A percentile compares a stretch with the other conserved stretches of the same genome.
These are phyloP conservation scores for Vitis amurensis DNA, from an alignment of 164 flowering plant genomes.

Conservation along the genomic window DNA sequence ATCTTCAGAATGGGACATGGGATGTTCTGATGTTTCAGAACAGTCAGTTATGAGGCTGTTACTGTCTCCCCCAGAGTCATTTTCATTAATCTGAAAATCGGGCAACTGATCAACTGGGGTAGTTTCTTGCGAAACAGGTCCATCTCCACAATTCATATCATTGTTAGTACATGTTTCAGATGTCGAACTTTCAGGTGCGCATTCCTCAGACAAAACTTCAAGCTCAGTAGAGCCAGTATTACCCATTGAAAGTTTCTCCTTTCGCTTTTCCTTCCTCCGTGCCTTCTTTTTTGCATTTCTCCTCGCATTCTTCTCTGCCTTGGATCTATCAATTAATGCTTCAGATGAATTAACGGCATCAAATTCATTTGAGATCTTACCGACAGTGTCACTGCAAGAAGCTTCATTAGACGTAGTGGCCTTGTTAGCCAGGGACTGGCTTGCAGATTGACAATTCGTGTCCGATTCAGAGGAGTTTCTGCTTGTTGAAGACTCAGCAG, in stretches of 20 bases:
- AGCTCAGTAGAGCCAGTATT: conserved; percentile 13
- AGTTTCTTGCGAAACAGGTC: conserved; percentile 14
- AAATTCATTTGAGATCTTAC: conserved; percentile 17
- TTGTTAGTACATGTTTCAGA: conserved; percentile 22
- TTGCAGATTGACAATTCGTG: conserved; percentile 15
- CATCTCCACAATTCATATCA: conserved; percentile 19
- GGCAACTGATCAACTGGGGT: conserved; percentile 13
- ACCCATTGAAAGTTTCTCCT: conserved; percentile 23
- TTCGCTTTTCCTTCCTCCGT: conserved; percentile 41
- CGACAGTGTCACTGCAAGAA: conserved; percentile 21
- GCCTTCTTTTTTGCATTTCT: conserved; percentile 36
- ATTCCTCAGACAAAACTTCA: conserved; percentile 23
- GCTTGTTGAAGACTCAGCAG: conserved; percentile 19
- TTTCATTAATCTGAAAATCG: conserved; percentile 7
- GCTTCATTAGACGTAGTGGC: conserved; percentile 17
- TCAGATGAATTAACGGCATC: conserved; percentile 21
- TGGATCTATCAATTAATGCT: conserved; percentile 13
- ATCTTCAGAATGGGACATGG: conserved; percentile 2
- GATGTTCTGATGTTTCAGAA: conserved; percentile 15
- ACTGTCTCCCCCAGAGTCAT: conserved; percentile 5
- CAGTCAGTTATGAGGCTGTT: not conserved
- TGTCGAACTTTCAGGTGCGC: conserved; percentile 15
- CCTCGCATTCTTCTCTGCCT: conserved; percentile 23
- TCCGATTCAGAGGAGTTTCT: conserved; percentile 27
- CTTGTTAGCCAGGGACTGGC: conserved; percentile 18